phyloP scores from a whole-genome alignment of 2,329 filamentous ascomycete genomes.

The Salinomyces thailandicus region DNA sequence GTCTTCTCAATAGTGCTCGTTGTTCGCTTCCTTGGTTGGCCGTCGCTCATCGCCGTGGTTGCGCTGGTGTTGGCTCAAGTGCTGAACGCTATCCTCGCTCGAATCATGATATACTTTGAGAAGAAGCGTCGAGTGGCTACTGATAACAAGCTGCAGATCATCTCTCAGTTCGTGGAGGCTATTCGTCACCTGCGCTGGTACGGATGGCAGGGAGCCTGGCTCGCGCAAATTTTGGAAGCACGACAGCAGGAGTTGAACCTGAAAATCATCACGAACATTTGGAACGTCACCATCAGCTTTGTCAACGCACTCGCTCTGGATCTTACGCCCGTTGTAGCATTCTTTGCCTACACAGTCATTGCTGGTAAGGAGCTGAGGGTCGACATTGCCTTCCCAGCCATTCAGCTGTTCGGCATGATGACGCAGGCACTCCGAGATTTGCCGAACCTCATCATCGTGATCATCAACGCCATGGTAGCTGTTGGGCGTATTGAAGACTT shows the following conservation, averaged over 20 bases:
- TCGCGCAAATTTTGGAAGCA: constrained; percentile 56
- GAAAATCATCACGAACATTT: constrained; percentile 53
- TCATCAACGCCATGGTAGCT: constrained; percentile 75
- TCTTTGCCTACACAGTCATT: constrained; percentile 69
- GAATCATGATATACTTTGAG: constrained; percentile 57
- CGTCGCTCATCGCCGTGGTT: constrained; percentile 63
- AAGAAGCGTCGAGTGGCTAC: constrained; percentile 60
- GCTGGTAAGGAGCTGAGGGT: constrained; percentile 59
- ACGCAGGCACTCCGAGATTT: constrained; percentile 63
- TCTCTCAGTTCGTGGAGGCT: constrained; percentile 76
- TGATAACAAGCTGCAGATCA: constrained; percentile 67
- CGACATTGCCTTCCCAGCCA: constrained; percentile 75
- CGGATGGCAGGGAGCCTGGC: constrained; percentile 70
- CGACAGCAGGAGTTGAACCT: constrained; percentile 57
- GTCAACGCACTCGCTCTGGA: constrained; percentile 62
- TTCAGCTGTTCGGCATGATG: constrained; percentile 69
- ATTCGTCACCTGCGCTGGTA: constrained; percentile 75
- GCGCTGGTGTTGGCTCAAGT: constrained; percentile 50
- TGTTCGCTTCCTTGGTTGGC: constrained; percentile 68
- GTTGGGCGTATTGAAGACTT: constrained; percentile 74
- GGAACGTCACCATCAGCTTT: constrained; percentile 53
- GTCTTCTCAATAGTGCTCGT: constrained; percentile 62
- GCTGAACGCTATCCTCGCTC: constrained; percentile 58
- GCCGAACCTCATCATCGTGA: constrained; percentile 61
- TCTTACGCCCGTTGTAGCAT: constrained; percentile 68